Evolutionary conservation across 1,284 basidiomycete species (phyloP), one percentile per base, ranked within the genome.

Genomic region (Quambalaria eucalypti): DNA sequence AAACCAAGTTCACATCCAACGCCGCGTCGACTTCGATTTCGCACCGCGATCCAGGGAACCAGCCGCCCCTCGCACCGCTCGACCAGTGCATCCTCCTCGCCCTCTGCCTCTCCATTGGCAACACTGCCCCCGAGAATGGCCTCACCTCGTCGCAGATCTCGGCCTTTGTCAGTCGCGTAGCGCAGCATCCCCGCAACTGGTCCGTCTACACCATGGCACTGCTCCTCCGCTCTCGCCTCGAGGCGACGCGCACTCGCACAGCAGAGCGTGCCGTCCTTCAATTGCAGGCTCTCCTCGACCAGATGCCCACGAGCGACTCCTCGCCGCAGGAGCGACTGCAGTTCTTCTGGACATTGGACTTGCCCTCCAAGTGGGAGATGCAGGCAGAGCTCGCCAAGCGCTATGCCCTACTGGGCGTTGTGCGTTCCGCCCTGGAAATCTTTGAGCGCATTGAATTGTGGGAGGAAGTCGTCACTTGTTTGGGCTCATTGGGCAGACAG

Each of bases 1-100:
- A 88, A 68, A 98, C 93, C 2, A 83, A 87, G 68, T 99, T 90
- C 76, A 90, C 90, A 7, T 53, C 59, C 12, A 68, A 62, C 14
- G 49, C 84, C 82, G 7, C 85, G 83, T 64, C 78, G 16, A 76
- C 74, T 26, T 74, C 77, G 50, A 78, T 77, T 2, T 62, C 71
- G 1, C 84, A 87, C 69, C 79, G 97, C 55, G 84, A 93, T 73
- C 91, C 91, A 0, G 81, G 85, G 4, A 78, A 83, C 12, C 95
- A 96, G 72, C 90, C 90, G 0, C 48, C 68, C 4, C 54, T 75
- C 1, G 60, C 66, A 1, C 69, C 69, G 2, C 59, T 72, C 5
- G 73, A 75, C 48, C 69, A 74, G 51, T 71, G 63, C 54, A 65
- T 62, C 9, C 61, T 75, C 28, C 64, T 75, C 5, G 71, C 68